Base-by-base conservation (phyloP, 345 rosid genomes). In the Pistacia atlantica region DNA sequence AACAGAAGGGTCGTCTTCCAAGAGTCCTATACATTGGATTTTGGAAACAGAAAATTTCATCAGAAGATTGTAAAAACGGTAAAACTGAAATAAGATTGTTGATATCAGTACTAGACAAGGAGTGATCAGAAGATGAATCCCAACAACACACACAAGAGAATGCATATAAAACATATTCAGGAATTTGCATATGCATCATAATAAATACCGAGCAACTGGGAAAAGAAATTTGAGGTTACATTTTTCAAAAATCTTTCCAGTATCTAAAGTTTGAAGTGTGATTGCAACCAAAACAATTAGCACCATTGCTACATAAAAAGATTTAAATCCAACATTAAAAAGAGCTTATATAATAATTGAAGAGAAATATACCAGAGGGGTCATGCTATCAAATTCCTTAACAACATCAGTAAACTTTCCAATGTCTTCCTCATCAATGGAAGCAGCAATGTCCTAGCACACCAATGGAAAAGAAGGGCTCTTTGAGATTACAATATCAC, bases 351-450 rank as follows among this genome's bases (percentile, higher is more conserved):
- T 0, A 11, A 52, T 35, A 0, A 28, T 56, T 59, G 0, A 51
- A 77, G 62, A 78, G 25, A 74, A 55, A 63, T 20, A 38, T 90
- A 97, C 99, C 98, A 97, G 84, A 3, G 97, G 92, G 73, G 98
- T 93, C 99, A 97, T 97, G 92, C 98, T 88, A 77, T 97, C 98
- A 71, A 87, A 97, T 82, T 97, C 99, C 93, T 97, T 94, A 51
- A 97, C 88, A 75, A 86, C 93, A 56, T 91, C 95, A 38, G 97
- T 92, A 78, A 97, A 97, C 86, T 90, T 90, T 31, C 85, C 83
- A n/a, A 94, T 72, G 76, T 97, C 99, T 89, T 97, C 99, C 85
- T 97, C 99, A 74, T 97, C 98, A 17, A 94, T 80, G 28, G 97
- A 91, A 84, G 93, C 76, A 66, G 97, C 92, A 80, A 94, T 85